Percentiles rank a stretch among this genome's conserved stretches.
These are phyloP conservation scores for Fusarium incarnatum DNA, from an alignment of 2,329 filamentous ascomycete genomes.

Conservation along the genomic window DNA sequence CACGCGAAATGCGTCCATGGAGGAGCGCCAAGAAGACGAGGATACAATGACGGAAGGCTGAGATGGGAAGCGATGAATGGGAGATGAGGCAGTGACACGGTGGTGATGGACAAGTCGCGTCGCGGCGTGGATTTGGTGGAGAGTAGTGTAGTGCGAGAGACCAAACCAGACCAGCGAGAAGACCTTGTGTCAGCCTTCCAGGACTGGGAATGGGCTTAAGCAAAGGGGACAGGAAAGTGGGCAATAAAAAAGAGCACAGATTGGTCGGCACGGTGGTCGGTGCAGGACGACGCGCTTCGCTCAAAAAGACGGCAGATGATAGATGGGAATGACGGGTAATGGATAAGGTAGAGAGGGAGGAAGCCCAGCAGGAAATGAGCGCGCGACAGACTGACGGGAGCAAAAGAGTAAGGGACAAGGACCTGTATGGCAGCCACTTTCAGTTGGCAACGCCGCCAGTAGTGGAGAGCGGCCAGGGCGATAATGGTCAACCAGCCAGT, in stretches of 20 bases:
- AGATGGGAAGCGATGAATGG: slow-evolving; percentile 52
- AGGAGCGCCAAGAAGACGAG: slow-evolving; percentile 50
- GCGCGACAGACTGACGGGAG: slow-evolving; percentile 21
- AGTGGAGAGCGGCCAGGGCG: slow-evolving; percentile 34
- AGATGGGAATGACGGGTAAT: slow-evolving; percentile 42
- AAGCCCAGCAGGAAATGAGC: slow-evolving; percentile 35
- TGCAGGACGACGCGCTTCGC: slow-evolving; percentile 42
- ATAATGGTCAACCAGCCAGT: slow-evolving; percentile 33
- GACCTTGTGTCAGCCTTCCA: slow-evolving; percentile 38
- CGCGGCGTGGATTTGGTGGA: slow-evolving; percentile 57
- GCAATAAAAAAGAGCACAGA: slow-evolving; percentile 41
- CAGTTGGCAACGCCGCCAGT: slow-evolving; percentile 32
- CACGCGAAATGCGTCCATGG: slow-evolving; percentile 56
- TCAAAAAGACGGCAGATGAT: slow-evolving; percentile 36
- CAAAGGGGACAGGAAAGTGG: slow-evolving; percentile 36
- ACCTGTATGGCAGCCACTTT: slow-evolving; percentile 29
- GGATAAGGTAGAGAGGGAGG: slow-evolving; percentile 29
- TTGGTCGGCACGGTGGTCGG: slow-evolving; percentile 42
- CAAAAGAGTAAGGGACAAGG: slow-evolving; percentile 27
- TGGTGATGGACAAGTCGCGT: slow-evolving; percentile 58
- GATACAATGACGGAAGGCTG: slow-evolving; percentile 48
- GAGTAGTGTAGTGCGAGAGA: slow-evolving; percentile 53
- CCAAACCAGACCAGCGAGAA: slow-evolving; percentile 41
- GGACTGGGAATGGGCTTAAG: slow-evolving; percentile 33
- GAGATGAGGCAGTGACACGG: slow-evolving; percentile 62